Evolutionary conservation across 352 stramenopile genomes (phyloP), one percentile per base, ranked within the genome.

Genomic region (Phytophthora kernoviae): DNA sequence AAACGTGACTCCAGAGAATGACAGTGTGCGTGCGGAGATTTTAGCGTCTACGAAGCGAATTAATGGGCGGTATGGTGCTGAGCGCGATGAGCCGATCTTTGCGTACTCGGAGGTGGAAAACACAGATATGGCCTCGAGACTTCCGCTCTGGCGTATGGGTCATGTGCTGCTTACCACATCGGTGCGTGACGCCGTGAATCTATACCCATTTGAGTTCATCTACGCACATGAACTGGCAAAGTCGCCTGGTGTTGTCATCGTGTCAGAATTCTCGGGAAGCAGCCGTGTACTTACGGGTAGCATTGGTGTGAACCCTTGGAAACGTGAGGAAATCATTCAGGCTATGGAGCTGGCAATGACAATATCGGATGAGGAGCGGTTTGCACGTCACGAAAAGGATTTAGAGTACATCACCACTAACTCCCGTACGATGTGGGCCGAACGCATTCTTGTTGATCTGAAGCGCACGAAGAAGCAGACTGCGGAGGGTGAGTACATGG

Each of bases 301-400:
- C 41, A 73, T 99, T 43, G 93, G 96, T 46, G 91, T 99, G 20
- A 99, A 99, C 73, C 98, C 98, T 10, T 99, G 97, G 96, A 98
- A 98, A 71, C 84, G 91, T 11, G 77, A 93, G 17, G 91, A 96
- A 43, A 91, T 98, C 27, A 77, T 94, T 34, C 69, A 81, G 27
- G 82, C 82, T 11, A 74, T 96, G 53, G 47, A 83, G 43, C 40
- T 82, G 2, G 83, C 82, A 10, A 34, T 96, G 27, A 90, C 70
- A 3, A 94, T 96, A 83, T 77, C 72, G 2, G 57, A 84, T 11
- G 79, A 90, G 6, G 81, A 96, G 57, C 75, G 82, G 15, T 39
- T 65, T 21, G 84, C 88, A 22, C 81, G 91, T 21, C 90, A 96
- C 44, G 52, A 76, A 14, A 89, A 94, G 41, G 87, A 97, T 60